Evolutionary conservation across 116 monocot genomes (phyloP).

Genomic region (Phalaenopsis hybrid): DNA sequence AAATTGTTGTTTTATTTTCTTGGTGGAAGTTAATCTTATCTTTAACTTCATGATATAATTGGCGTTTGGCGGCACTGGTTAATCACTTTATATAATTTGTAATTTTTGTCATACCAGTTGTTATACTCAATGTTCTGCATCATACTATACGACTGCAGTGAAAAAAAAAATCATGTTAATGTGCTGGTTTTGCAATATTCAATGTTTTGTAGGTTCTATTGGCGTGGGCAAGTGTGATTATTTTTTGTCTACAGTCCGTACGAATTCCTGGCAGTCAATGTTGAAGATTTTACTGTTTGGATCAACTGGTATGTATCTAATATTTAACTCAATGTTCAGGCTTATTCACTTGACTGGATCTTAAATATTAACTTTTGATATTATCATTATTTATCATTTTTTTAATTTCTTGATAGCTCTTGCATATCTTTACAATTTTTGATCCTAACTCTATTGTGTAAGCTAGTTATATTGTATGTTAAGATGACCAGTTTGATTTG

Average conservation of each 20-base stretch:
- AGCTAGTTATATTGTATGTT: not conserved
- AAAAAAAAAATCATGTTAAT: not conserved
- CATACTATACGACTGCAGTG: not conserved
- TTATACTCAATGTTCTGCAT: not conserved
- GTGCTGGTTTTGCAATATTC: not conserved
- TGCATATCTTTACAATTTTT: not conserved
- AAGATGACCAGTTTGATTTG: not conserved
- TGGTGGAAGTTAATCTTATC: not conserved
- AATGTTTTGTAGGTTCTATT: slow-evolving; percentile 1
- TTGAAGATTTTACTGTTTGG: slow-evolving; percentile 9
- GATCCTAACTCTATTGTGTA: not conserved
- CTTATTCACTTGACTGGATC: not conserved
- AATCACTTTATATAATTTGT: not conserved
- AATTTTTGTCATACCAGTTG: not conserved
- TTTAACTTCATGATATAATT: not conserved
- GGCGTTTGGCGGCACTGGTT: not conserved
- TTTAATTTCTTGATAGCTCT: not conserved
- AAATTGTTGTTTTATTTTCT: not conserved
- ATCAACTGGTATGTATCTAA: slow-evolving; percentile 6
- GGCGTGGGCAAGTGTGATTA: not conserved
- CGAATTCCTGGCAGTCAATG: not conserved
- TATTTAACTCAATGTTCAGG: not conserved
- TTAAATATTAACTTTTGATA: not conserved
- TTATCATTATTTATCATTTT: not conserved
- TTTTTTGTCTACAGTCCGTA: not conserved